Conservation (phyloP, 1,284 basidiomycete genomes). For the Sporisorium iseilematis-ciliati region DNA sequence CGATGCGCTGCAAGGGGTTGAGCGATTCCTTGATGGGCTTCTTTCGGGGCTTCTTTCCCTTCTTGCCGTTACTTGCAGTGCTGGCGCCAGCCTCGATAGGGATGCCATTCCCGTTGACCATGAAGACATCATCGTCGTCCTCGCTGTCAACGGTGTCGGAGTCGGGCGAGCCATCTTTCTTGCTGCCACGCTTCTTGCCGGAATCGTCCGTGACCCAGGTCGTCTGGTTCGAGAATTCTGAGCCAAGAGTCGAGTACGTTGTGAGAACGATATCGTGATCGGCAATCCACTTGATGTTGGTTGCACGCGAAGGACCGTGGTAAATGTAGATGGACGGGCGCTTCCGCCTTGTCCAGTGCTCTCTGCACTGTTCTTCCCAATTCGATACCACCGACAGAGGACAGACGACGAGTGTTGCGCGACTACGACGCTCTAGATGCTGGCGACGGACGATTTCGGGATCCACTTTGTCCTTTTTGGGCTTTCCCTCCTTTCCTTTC, state of each 20-base stretch:
- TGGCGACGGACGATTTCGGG: constrained; percentile 51
- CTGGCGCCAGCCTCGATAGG: constrained; percentile 19
- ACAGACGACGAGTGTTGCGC: constrained; percentile 95
- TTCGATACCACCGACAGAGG: constrained; percentile 96
- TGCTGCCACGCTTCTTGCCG: constrained; percentile 22
- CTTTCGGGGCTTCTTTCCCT: constrained; percentile 71
- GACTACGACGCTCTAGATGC: constrained; percentile 73
- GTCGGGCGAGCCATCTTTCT: constrained; percentile 17
- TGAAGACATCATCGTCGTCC: constrained; percentile 75
- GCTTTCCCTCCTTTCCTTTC: constrained; percentile 72
- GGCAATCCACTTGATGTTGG: constrained; percentile 84
- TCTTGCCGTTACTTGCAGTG: constrained; percentile 49
- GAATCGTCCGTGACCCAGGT: constrained; percentile 56
- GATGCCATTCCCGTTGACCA: constrained; percentile 77
- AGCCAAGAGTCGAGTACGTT: constrained; percentile 93
- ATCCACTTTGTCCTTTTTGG: constrained; percentile 75
- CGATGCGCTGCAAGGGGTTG: constrained; percentile 91
- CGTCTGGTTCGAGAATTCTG: constrained; percentile 89
- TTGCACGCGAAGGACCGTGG: constrained; percentile 89
- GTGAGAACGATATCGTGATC: constrained; percentile 98
- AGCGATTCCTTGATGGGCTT: constrained; percentile 75
- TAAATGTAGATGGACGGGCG: constrained; percentile 84
- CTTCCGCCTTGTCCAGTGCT: constrained; percentile 75
- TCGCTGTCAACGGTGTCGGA: constrained; percentile 27
- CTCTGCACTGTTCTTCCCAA: constrained; percentile 98